Conservation (phyloP, 2,329 filamentous ascomycete genomes). For the Lasiodiplodia hormozganensis region DNA sequence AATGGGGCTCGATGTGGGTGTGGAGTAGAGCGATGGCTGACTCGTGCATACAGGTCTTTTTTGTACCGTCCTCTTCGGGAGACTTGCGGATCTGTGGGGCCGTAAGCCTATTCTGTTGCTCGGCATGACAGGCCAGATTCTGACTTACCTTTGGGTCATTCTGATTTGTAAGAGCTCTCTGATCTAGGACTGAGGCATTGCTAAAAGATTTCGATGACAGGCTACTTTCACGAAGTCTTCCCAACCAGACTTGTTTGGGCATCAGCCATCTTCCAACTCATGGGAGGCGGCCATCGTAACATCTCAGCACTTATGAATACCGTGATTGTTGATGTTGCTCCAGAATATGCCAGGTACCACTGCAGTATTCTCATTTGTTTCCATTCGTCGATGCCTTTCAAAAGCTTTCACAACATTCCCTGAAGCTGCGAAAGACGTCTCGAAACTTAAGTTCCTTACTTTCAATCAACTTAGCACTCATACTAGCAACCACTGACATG, state of each 20-base stretch:
- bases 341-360: neutral
- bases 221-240: conserved; percentile 23
- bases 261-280: conserved; percentile 19
- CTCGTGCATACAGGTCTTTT: neutral
- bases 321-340: conserved; percentile 26
- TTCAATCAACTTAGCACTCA: neutral
- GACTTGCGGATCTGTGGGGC: conserved; percentile 15
- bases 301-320: conserved; percentile 25
- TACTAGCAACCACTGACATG: no score
- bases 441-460: neutral
- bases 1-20: neutral
- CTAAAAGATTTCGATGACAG: neutral
- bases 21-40: neutral
- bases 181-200: neutral
- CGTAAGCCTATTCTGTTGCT: conserved; percentile 20
- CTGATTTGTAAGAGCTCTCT: conserved; percentile 17
- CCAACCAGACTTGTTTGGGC: conserved; percentile 21
- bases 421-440: no score
- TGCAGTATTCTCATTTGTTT: no score
- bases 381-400: no score
- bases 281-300: conserved; percentile 22
- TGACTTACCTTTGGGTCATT: conserved; percentile 27
- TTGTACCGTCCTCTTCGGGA: conserved; percentile 6
- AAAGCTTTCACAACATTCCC: no score
- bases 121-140: conserved; percentile 22